phyloP scores from a whole-genome alignment of 2,329 filamentous ascomycete species.

The Coniochaeta prunicola region DNA sequence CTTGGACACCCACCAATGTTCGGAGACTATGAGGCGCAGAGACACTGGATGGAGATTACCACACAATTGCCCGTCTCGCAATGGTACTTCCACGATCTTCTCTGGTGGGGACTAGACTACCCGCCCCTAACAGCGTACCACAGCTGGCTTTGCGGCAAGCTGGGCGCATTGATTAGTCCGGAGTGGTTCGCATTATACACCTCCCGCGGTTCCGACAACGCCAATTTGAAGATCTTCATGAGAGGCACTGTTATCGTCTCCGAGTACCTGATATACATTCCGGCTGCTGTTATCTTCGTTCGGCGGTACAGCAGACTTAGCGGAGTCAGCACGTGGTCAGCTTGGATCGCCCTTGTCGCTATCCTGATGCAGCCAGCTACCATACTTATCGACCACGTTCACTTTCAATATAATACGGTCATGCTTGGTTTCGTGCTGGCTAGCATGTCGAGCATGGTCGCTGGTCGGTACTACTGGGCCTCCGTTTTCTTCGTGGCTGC shows the following conservation, averaged over 20 bases:
- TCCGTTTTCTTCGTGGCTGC: slow-evolving; percentile 90
- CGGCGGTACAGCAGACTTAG: slow-evolving; percentile 71
- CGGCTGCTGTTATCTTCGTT: slow-evolving; percentile 77
- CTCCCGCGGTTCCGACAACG: slow-evolving; percentile 76
- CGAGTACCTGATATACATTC: slow-evolving; percentile 85
- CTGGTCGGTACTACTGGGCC: slow-evolving; percentile 78
- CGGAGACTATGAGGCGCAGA: slow-evolving; percentile 94
- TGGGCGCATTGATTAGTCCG: slow-evolving; percentile 72
- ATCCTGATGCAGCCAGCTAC: slow-evolving; percentile 87
- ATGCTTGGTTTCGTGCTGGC: slow-evolving; percentile 91
- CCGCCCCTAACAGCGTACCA: slow-evolving; percentile 97
- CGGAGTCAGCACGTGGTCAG: slow-evolving; percentile 73
- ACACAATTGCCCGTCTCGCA: slow-evolving; percentile 80
- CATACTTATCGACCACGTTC: slow-evolving; percentile 90
- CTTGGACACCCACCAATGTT: slow-evolving; percentile 80
- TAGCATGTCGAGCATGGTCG: slow-evolving; percentile 81
- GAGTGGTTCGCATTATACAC: slow-evolving; percentile 81
- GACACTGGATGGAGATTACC: slow-evolving; percentile 98
- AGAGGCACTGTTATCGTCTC: slow-evolving; percentile 83
- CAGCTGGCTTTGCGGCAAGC: slow-evolving; percentile 86
- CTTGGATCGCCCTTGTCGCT: slow-evolving; percentile 77
- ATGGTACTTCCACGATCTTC: slow-evolving; percentile 96
- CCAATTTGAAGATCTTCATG: slow-evolving; percentile 88
- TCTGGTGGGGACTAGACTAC: slow-evolving; percentile 98
- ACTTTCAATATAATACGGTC: slow-evolving; percentile 97